phyloP scores from a whole-genome alignment of 192 early-diverging fungal species.

The Coemansia sp. region DNA sequence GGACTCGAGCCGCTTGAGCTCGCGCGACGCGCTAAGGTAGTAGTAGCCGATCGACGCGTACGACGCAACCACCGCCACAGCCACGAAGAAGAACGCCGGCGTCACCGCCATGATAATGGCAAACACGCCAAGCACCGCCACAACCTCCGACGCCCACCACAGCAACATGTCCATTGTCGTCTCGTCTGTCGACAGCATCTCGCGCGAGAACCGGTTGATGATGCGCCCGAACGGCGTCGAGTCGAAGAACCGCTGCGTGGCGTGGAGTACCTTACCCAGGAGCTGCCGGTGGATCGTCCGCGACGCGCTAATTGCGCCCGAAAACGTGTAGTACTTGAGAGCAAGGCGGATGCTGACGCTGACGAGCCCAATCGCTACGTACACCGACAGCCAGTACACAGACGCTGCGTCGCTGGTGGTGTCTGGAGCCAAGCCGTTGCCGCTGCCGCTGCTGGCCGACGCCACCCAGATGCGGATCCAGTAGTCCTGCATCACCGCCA shows the following conservation, averaged over 20 bases:
- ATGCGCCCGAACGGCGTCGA: slow-evolving; percentile 81
- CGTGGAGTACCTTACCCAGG: slow-evolving; percentile 59
- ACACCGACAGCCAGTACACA: slow-evolving; percentile 65
- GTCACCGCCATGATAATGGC: slow-evolving; percentile 62
- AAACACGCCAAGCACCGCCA: slow-evolving; percentile 58
- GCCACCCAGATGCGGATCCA: slow-evolving; percentile 65
- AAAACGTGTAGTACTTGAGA: slow-evolving; percentile 51
- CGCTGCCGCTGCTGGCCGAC: slow-evolving; percentile 5
- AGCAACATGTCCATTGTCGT: slow-evolving; percentile 54
- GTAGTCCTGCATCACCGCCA: slow-evolving; percentile 59
- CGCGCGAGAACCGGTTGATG: slow-evolving; percentile 82
- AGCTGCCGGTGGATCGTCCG: slow-evolving; percentile 58
- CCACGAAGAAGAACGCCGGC: slow-evolving; percentile 71
- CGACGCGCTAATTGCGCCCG: slow-evolving; percentile 61
- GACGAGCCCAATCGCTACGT: slow-evolving; percentile 58
- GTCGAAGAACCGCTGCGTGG: slow-evolving; percentile 83
- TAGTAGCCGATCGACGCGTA: slow-evolving; percentile 65
- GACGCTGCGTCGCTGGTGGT: slow-evolving; percentile 21
- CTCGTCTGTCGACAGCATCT: slow-evolving; percentile 79
- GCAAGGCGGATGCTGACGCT: slow-evolving; percentile 38
- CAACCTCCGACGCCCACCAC: slow-evolving; percentile 55
- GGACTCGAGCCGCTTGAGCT: slow-evolving; percentile 88
- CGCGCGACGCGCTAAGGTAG: slow-evolving; percentile 76
- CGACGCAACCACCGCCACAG: slow-evolving; percentile 55
- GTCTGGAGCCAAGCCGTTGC: background rate